phyloP scores from a whole-genome alignment of 2,329 filamentous ascomycete species.

The Talaromyces rugulosus region DNA sequence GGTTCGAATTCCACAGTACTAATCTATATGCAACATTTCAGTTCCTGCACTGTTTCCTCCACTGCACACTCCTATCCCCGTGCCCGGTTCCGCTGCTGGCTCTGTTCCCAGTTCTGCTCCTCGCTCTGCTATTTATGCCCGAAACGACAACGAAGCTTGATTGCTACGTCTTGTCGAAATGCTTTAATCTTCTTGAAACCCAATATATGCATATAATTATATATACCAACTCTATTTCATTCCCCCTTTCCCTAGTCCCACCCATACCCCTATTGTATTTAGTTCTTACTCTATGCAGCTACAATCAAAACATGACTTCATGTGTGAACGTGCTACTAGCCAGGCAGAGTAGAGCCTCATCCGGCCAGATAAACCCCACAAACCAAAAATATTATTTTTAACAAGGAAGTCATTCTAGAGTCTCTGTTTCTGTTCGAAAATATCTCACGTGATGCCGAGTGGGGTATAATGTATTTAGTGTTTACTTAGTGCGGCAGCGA shows the following conservation, averaged over 20 bases:
- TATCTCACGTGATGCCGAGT: not conserved
- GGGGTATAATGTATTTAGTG: not conserved
- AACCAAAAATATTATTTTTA: not conserved
- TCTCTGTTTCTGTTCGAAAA: not conserved
- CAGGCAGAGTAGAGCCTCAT: not conserved
- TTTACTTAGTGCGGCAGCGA: not conserved
- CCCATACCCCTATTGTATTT: not conserved
- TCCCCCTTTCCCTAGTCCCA: not conserved
- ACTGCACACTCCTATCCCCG: not conserved
- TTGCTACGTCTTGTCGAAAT: not conserved
- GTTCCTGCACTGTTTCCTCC: slow-evolving; percentile 3
- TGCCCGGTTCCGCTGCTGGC: not conserved
- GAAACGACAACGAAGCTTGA: not conserved
- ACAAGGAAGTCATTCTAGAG: not conserved
- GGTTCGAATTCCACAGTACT: not conserved
- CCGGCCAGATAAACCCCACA: not conserved
- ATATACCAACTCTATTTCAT: not conserved
- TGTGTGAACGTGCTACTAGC: not conserved
- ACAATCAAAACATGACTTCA: not conserved
- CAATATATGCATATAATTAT: not conserved
- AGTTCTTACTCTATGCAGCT: not conserved
- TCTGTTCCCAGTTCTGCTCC: not conserved
- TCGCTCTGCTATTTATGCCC: not conserved
- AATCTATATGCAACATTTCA: not conserved
- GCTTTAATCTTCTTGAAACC: not conserved